Base-by-base conservation (phyloP, 139 green algal species). In the Chlamydomonas sphaeroides region DNA sequence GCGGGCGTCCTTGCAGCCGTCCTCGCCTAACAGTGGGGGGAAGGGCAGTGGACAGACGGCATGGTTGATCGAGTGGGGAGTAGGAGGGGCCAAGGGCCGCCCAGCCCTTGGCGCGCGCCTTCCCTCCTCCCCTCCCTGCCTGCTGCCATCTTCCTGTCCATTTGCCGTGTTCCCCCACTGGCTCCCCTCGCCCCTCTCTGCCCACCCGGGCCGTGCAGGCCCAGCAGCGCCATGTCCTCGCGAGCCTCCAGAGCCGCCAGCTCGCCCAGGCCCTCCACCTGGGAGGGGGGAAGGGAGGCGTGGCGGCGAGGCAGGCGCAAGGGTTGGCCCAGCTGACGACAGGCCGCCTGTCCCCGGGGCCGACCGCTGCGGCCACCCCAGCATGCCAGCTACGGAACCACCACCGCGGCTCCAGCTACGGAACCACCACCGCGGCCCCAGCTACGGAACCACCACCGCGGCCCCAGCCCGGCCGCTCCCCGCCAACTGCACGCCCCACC, bases 151-250 rank as follows among this genome's bases (percentile, higher is more conserved):
- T 68, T 39, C 15, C 30, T 41, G 28, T 38, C n/a, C n/a, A n/a
- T n/a, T n/a, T n/a, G n/a, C n/a, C n/a, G n/a, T n/a, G n/a, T n/a
- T n/a, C 62, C 30, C 32, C n/a, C n/a, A 41, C 32, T 7, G 15
- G 4, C 62, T 32, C 62, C 62, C 62, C 62, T 41, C 28, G 25
- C 30, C 35, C 7, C 65, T 35, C 18, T 5, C 33, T 6, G 35
- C 35, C 10, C 38, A 32, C 36, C 4, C 74, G 39, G 36, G 0
- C 74, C 76, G 45, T 74, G 59, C 11, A 83, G 1, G 21, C 75
- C 79, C 20, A 84, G 25, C 20, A 89, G 63, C 1, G 80, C 41
- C 33, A 89, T 82, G 11, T 82, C 85, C 68, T 89, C 85, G 28
- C 83, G 62, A 5, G 67, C 51, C 51, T 88, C 80, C 45, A 83